Conservation (phyloP, 1,284 basidiomycete genomes). For the Ganoderma meredithae region DNA sequence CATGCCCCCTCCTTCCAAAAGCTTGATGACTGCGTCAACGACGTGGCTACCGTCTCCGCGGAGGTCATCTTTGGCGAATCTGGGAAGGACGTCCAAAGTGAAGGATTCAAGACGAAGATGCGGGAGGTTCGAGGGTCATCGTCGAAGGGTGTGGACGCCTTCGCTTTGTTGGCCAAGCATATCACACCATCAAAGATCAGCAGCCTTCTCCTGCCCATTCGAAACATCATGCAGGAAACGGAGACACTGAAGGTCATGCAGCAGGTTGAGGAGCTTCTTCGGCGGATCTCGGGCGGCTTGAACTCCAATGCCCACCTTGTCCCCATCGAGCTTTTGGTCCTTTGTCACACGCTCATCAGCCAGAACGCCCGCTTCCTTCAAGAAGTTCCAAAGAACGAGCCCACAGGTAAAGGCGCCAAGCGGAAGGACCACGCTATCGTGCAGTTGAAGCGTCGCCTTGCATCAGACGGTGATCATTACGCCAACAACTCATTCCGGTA, state of each 20-base stretch:
- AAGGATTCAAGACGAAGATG: slow-evolving; percentile 96
- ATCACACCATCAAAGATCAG: slow-evolving; percentile 82
- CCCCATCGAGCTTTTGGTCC: slow-evolving; percentile 76
- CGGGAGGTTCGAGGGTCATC: slow-evolving; percentile 85
- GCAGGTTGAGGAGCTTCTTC: slow-evolving; percentile 89
- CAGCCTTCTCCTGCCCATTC: slow-evolving; percentile 81
- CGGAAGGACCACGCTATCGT: slow-evolving; percentile 73
- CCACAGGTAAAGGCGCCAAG: slow-evolving; percentile 44
- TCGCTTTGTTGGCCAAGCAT: slow-evolving; percentile 80
- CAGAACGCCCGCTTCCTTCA: slow-evolving; percentile 89
- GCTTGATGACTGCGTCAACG: slow-evolving; percentile 82
- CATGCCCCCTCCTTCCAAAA: slow-evolving; percentile 60
- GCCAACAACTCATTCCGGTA: slow-evolving; percentile 86
- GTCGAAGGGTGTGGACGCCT: slow-evolving; percentile 85
- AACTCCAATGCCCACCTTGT: slow-evolving; percentile 83
- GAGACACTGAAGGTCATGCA: slow-evolving; percentile 85
- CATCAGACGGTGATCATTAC: slow-evolving; percentile 73
- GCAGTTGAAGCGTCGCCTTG: slow-evolving; percentile 76
- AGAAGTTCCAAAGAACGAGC: slow-evolving; percentile 53
- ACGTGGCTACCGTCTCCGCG: slow-evolving; percentile 83
- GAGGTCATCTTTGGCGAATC: slow-evolving; percentile 97
- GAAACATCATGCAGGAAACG: slow-evolving; percentile 89
- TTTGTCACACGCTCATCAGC: slow-evolving; percentile 91
- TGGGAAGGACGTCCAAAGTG: slow-evolving; percentile 87
- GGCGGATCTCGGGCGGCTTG: slow-evolving; percentile 84